Evolutionary conservation across 441 rosid species (phyloP).

Genomic region (Aleurites moluccanus): DNA sequence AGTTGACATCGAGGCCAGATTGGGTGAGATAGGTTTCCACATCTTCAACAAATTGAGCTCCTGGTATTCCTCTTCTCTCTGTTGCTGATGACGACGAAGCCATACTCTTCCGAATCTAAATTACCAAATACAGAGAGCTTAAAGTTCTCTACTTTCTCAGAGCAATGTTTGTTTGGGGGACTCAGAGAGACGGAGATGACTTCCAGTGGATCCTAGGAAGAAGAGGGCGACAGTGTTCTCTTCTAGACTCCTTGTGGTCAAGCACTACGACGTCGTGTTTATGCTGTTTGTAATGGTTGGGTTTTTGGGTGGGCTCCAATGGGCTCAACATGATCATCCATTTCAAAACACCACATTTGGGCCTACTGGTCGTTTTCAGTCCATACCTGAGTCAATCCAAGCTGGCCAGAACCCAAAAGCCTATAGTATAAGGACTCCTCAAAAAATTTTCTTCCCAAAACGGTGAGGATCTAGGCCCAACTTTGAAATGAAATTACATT

Average conservation of each 20-base stretch:
- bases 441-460: too few species aligned
- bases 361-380: too few species aligned
- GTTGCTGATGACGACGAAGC: slow-evolving; percentile 37
- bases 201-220: neutral
- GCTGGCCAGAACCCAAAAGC: too few species aligned
- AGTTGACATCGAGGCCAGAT: slow-evolving; percentile 65
- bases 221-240: neutral
- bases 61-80: slow-evolving; percentile 95
- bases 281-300: neutral
- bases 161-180: neutral
- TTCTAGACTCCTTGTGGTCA: neutral
- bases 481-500: too few species aligned
- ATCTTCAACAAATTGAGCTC: slow-evolving; percentile 84
- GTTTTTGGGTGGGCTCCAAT: neutral
- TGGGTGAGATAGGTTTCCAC: slow-evolving; percentile 69
- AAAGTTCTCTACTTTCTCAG: neutral
- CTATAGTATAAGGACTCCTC: too few species aligned
- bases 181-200: neutral
- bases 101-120: slow-evolving; percentile 25
- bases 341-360: too few species aligned
- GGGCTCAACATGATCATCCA: neutral
- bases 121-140: neutral
- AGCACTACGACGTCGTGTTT: slow-evolving; percentile 2
- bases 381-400: too few species aligned
- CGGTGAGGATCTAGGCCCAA: too few species aligned